Percentiles rank a stretch among this genome's conserved stretches.
phyloP scores from a whole-genome alignment of 2,329 filamentous ascomycete genomes.

The Parastagonospora avenae region DNA sequence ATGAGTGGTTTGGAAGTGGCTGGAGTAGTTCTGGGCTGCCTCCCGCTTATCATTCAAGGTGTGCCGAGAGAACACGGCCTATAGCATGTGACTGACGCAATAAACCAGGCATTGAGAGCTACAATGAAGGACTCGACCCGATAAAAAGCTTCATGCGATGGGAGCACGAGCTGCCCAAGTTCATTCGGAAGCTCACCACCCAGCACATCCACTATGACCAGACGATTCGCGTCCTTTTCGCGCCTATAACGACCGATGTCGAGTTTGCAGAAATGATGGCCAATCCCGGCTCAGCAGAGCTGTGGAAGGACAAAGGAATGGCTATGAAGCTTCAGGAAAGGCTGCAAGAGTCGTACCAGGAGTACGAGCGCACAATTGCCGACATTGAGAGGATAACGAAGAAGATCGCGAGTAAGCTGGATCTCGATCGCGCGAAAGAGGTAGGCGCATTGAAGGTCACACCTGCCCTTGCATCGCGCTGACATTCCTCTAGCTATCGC shows the following conservation, averaged over 20 bases:
- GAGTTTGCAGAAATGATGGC: constrained; percentile 44
- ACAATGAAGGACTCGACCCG: constrained; percentile 48
- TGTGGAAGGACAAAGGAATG: constrained; percentile 42
- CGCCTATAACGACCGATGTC: constrained; percentile 43
- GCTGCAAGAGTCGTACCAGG: constrained; percentile 41
- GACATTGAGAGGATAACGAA: constrained; percentile 44
- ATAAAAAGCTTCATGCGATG: constrained; percentile 46
- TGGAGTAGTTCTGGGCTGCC: constrained; percentile 42
- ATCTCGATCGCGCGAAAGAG: constrained; percentile 41
- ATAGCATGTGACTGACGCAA: not conserved
- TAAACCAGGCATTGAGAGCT: constrained; percentile 38
- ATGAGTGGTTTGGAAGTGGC: constrained; percentile 43
- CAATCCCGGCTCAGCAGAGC: constrained; percentile 30
- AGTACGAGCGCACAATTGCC: constrained; percentile 42
- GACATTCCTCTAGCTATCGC: constrained; percentile 30
- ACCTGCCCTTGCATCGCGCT: constrained; percentile 18
- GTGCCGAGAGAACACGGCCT: constrained; percentile 5
- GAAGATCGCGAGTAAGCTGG: constrained; percentile 44
- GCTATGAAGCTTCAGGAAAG: constrained; percentile 35
- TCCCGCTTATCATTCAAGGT: constrained; percentile 48
- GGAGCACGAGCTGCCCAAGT: constrained; percentile 41
- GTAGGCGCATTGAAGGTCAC: constrained; percentile 12
- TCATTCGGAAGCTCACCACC: constrained; percentile 44
- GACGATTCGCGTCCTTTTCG: constrained; percentile 43
- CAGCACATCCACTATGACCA: constrained; percentile 46